A percentile compares a stretch with the other conserved stretches of the same genome.
These are phyloP conservation scores for Sugiyamaella valdiviana DNA, from an alignment of 805 yeast species.

Conservation along the genomic window DNA sequence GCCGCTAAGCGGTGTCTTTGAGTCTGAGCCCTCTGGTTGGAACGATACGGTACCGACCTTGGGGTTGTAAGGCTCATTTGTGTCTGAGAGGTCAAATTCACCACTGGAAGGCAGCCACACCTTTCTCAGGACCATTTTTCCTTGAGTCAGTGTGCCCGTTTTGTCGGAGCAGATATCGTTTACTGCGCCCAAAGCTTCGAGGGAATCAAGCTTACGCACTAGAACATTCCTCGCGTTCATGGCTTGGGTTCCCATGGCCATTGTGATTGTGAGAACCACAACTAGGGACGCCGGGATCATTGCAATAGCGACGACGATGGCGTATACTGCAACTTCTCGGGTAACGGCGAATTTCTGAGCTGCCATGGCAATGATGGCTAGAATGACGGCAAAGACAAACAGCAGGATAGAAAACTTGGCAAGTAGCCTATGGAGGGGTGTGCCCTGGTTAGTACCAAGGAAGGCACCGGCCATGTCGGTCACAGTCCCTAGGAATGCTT, in stretches of 20 bases:
- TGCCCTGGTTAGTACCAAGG: constrained; percentile 70
- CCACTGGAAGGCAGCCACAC: constrained; percentile 66
- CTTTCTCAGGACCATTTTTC: constrained; percentile 67
- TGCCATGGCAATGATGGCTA: constrained; percentile 83
- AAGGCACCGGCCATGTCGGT: constrained; percentile 58
- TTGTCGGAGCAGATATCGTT: constrained; percentile 78
- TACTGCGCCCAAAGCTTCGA: constrained; percentile 74
- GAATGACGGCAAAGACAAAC: constrained; percentile 71
- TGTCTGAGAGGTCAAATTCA: constrained; percentile 45
- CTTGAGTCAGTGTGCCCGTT: constrained; percentile 77
- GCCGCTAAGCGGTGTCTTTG: constrained; percentile 6
- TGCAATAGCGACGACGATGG: constrained; percentile 76
- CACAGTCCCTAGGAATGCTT: constrained; percentile 43
- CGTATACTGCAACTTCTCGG: constrained; percentile 78
- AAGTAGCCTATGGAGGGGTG: constrained; percentile 72
- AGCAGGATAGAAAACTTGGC: constrained; percentile 70
- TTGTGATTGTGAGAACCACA: constrained; percentile 76
- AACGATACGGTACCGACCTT: constrained; percentile 44
- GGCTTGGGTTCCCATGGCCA: constrained; percentile 75
- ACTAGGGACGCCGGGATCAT: constrained; percentile 79
- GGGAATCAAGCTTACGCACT: constrained; percentile 69
- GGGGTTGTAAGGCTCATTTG: constrained; percentile 61
- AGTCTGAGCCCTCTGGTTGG: constrained; percentile 33
- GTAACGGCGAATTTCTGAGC: constrained; percentile 71
- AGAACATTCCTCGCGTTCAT: constrained; percentile 66